phyloP scores from a whole-genome alignment of 2,329 filamentous ascomycete species.

The Sclerotinia nivalis region DNA sequence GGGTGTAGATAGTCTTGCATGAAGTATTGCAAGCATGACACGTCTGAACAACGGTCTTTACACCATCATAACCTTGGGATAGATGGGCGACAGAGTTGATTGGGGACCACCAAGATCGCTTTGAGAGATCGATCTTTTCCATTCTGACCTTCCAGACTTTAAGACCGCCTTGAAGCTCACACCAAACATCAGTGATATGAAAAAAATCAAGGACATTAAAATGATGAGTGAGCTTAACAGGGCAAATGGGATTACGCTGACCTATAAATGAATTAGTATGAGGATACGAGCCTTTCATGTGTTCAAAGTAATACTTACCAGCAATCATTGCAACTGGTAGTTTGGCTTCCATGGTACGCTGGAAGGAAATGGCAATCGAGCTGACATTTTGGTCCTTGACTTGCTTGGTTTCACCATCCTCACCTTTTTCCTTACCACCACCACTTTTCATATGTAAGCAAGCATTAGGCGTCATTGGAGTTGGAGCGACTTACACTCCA shows the following conservation, averaged over 20 bases:
- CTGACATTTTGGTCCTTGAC: constrained; percentile 49
- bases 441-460: constrained; percentile 46
- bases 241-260: constrained; percentile 48
- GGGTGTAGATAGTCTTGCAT: constrained; percentile 46
- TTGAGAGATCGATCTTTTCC: constrained; percentile 58
- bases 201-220: constrained; percentile 71
- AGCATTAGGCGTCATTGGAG: background rate
- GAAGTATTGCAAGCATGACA: constrained; percentile 47
- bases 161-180: constrained; percentile 50
- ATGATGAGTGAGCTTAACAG: constrained; percentile 53
- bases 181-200: constrained; percentile 68
- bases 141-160: constrained; percentile 58
- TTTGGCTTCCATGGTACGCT: constrained; percentile 48
- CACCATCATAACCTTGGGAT: constrained; percentile 8
- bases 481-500: constrained; percentile 51
- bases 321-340: constrained; percentile 58
- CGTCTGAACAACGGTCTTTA: constrained; percentile 29
- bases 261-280: constrained; percentile 47
- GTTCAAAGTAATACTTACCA: constrained; percentile 45
- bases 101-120: constrained; percentile 60
- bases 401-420: constrained; percentile 45
- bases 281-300: background rate
- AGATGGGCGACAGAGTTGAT: constrained; percentile 7
- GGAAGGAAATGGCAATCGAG: constrained; percentile 19
- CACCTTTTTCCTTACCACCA: constrained; percentile 53